Evolutionary conservation across 2,329 filamentous ascomycete species (phyloP).

Genomic region (Endoconidiophora polonica): DNA sequence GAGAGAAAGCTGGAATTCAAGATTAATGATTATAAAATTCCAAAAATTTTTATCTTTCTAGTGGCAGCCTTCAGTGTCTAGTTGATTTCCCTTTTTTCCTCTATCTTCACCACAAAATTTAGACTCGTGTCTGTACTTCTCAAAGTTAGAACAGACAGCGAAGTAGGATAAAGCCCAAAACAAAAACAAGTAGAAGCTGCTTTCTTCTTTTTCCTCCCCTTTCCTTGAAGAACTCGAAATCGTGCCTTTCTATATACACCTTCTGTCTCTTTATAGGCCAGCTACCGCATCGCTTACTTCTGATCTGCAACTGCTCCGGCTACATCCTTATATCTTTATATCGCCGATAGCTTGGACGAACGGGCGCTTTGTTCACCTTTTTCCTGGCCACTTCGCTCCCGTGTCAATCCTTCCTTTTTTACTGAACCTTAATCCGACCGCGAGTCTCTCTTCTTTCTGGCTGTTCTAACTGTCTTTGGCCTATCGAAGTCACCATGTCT

Average conservation of each 20-base stretch:
- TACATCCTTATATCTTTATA: neutral
- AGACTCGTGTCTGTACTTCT: neutral
- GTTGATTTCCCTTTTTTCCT: neutral
- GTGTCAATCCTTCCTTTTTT: too few species aligned
- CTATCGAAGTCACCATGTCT: constrained; percentile 3
- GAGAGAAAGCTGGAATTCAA: too few species aligned
- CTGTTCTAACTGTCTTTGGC: neutral
- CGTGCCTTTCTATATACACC: neutral
- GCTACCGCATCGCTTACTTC: neutral
- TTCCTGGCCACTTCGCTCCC: too few species aligned
- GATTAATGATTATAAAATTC: neutral
- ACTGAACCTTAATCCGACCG: neutral
- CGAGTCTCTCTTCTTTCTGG: neutral
- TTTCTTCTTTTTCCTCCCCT: neutral
- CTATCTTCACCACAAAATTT: neutral
- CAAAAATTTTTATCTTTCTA: neutral
- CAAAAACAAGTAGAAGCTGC: neutral
- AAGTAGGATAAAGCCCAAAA: too few species aligned
- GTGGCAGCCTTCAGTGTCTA: neutral
- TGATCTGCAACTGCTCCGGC: neutral
- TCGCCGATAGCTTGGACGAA: neutral
- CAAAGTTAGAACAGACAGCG: neutral
- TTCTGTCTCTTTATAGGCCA: neutral
- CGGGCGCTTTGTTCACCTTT: too few species aligned
- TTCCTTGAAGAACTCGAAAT: neutral